phyloP scores from a whole-genome alignment of 495 filamentous ascomycete species.

The Penicillium waksmanii region DNA sequence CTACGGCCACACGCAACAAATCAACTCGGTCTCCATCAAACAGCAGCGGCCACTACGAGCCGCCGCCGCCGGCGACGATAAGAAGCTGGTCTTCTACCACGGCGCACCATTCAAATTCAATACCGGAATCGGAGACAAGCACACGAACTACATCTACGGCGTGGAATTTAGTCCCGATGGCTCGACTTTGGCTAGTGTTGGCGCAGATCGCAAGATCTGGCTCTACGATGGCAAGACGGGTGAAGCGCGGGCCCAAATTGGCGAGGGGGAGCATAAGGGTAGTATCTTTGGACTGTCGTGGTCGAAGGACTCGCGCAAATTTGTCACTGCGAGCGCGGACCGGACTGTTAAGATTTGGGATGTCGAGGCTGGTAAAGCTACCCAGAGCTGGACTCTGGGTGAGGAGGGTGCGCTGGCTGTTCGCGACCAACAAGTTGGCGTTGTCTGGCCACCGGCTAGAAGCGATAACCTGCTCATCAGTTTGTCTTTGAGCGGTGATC shows the following conservation, averaged over 20 bases:
- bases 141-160: slow-evolving; percentile 87
- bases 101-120: slow-evolving; percentile 95
- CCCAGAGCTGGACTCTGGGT: slow-evolving; percentile 86
- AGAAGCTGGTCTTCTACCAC: slow-evolving; percentile 85
- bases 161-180: slow-evolving; percentile 92
- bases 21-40: slow-evolving; percentile 89
- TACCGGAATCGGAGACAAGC: slow-evolving; percentile 71
- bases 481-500: slow-evolving; percentile 81
- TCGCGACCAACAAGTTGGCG: slow-evolving; percentile 88
- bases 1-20: slow-evolving; percentile 81
- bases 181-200: slow-evolving; percentile 79
- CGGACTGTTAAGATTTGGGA: slow-evolving; percentile 78
- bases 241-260: slow-evolving; percentile 74
- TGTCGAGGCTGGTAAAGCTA: slow-evolving; percentile 72
- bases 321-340: slow-evolving; percentile 92
- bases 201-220: slow-evolving; percentile 86
- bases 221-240: slow-evolving; percentile 95
- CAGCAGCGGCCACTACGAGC: slow-evolving; percentile 88
- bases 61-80: slow-evolving; percentile 88
- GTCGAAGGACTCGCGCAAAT: slow-evolving; percentile 83
- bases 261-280: slow-evolving; percentile 83
- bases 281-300: slow-evolving; percentile 92
- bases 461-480: slow-evolving; percentile 87
- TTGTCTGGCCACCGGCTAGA: slow-evolving; percentile 85
- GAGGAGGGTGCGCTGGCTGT: slow-evolving; percentile 74